Conservation (phyloP, 352 stramenopile species). For the Phytophthora cajani region DNA sequence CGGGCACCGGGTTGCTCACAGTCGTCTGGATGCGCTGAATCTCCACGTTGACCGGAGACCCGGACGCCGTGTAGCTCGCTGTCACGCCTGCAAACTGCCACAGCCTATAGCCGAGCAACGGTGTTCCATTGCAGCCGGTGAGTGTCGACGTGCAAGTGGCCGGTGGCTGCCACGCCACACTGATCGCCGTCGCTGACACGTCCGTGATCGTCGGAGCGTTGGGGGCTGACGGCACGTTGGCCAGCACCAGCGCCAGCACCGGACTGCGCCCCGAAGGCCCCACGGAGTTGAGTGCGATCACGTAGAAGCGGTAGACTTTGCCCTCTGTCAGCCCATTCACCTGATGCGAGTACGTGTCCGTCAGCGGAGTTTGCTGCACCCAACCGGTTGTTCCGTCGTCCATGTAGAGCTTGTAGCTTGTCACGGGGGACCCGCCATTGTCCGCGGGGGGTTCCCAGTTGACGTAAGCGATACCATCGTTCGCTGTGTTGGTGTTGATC, state of each 20-base stretch:
- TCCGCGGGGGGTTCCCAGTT: slow-evolving; percentile 91
- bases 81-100: slow-evolving; percentile 92
- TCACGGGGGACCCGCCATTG: slow-evolving; percentile 93
- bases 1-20: slow-evolving; percentile 56
- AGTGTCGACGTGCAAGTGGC: slow-evolving; percentile 71
- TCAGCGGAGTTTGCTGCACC: slow-evolving; percentile 46
- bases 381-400: slow-evolving; percentile 63
- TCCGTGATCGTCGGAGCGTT: slow-evolving; percentile 63
- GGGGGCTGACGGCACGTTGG: slow-evolving; percentile 68
- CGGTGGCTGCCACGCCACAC: slow-evolving; percentile 72
- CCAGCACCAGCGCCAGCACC: slow-evolving; percentile 91
- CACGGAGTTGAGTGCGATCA: slow-evolving; percentile 87
- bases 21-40: slow-evolving; percentile 91
- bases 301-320: slow-evolving; percentile 93
- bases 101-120: slow-evolving; percentile 92
- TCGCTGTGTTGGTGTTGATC: slow-evolving; percentile 57
- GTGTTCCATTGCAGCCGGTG: slow-evolving; percentile 78
- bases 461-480: slow-evolving; percentile 66
- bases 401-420: slow-evolving; percentile 93
- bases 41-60: slow-evolving; percentile 80
- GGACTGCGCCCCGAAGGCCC: slow-evolving; percentile 83
- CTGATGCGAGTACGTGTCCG: slow-evolving; percentile 55
- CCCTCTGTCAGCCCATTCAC: slow-evolving; percentile 71
- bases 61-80: slow-evolving; percentile 77
- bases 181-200: slow-evolving; percentile 69